phyloP scores from a whole-genome alignment of 148 eudicot species.

The Camellia granthamiana region DNA sequence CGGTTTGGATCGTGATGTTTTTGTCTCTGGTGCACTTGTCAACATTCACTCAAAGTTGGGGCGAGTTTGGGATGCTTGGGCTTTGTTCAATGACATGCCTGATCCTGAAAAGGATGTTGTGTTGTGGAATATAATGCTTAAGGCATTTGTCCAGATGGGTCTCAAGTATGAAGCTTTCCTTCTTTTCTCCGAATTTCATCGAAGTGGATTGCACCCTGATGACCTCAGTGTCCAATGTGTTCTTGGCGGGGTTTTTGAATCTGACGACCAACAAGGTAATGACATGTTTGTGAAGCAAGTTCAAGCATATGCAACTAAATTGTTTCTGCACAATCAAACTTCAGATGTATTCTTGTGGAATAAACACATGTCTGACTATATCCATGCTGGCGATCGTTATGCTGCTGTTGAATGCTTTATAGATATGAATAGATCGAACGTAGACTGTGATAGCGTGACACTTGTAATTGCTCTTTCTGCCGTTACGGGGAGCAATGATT shows the following conservation, averaged over 20 bases:
- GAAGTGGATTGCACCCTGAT: slow-evolving; percentile 10
- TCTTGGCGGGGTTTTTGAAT: slow-evolving; percentile 8
- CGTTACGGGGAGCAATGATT: no score
- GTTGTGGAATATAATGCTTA: slow-evolving; percentile 26
- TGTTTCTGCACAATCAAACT: no score
- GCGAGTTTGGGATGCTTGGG: slow-evolving; percentile 13
- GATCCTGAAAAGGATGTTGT: slow-evolving; percentile 19
- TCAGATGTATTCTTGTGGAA: no score
- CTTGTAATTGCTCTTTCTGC: no score
- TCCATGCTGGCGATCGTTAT: no score
- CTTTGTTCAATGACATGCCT: slow-evolving; percentile 13
- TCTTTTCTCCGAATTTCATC: slow-evolving; percentile 16
- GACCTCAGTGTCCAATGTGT: slow-evolving; percentile 5
- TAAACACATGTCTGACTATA: no score
- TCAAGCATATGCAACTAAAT: no score
- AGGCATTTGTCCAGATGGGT: slow-evolving; percentile 3
- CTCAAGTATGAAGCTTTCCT: slow-evolving; percentile 9
- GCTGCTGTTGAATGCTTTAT: no score
- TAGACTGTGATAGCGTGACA: no score
- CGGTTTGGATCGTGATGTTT: slow-evolving; percentile 15
- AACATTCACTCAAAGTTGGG: slow-evolving; percentile 17
- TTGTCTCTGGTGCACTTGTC: slow-evolving; percentile 23
- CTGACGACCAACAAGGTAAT: background rate
- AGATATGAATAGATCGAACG: no score
- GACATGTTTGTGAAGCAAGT: background rate